phyloP scores from a whole-genome alignment of 495 filamentous ascomycete genomes.

The Trichoderma reesei region DNA sequence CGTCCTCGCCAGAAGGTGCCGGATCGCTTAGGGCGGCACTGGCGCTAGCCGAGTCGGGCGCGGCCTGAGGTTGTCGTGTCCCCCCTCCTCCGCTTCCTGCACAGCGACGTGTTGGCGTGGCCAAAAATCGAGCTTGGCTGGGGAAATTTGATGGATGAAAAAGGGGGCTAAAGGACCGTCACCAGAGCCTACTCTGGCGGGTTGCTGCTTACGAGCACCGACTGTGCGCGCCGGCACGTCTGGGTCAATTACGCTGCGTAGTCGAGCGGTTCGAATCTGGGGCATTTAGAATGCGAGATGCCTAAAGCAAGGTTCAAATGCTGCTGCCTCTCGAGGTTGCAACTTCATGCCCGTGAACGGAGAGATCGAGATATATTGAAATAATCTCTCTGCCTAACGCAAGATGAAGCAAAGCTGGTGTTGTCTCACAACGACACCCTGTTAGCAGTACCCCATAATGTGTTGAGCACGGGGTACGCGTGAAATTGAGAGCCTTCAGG shows the following conservation, averaged over 20 bases:
- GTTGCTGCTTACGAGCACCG: neutral
- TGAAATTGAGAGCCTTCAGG: neutral
- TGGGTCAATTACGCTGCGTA: neutral
- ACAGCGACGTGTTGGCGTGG: constrained; percentile 5
- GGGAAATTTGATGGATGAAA: constrained; percentile 2
- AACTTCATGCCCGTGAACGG: neutral
- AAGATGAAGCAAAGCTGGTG: neutral
- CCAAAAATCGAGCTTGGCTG: constrained; percentile 1
- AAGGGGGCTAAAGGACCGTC: constrained; percentile 5
- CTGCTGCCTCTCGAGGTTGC: neutral
- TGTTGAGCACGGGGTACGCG: neutral
- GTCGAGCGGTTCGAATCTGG: neutral
- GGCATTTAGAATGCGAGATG: constrained; percentile 2
- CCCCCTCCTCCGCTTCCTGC: constrained; percentile 1
- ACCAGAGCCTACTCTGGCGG: neutral
- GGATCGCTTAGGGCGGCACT: neutral
- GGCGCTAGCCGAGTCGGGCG: neutral
- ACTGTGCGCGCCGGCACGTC: neutral
- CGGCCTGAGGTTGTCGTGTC: neutral
- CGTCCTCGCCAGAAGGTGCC: neutral
- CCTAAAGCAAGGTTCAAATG: neutral
- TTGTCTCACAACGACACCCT: neutral
- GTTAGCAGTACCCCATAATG: neutral
- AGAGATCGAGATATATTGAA: neutral
- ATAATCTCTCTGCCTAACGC: constrained; percentile 1